Conservation (phyloP, 768 basidiomycete genomes). For the Psilocybe sp. region DNA sequence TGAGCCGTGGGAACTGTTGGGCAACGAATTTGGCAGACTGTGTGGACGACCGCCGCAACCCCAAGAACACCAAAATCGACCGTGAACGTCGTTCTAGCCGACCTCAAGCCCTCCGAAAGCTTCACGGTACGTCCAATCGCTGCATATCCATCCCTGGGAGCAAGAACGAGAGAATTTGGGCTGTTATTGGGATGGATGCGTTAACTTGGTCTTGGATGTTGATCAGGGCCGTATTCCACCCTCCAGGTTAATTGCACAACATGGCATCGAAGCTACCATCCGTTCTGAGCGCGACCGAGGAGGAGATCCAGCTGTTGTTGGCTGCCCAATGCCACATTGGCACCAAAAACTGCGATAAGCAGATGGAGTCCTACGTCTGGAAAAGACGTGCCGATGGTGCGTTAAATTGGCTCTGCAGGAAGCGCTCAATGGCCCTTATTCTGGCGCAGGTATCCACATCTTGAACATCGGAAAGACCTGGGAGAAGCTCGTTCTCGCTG, state of each 20-base stretch:
- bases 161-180: conserved; percentile 30
- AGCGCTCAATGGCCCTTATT: conserved; percentile 9
- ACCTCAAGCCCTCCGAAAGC: conserved; percentile 34
- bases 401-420: conserved; percentile 23
- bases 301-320: conserved; percentile 94
- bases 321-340: conserved; percentile 97
- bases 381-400: conserved; percentile 93
- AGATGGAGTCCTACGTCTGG: conserved; percentile 98
- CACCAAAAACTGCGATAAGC: conserved; percentile 99
- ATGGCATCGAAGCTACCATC: conserved; percentile 92
- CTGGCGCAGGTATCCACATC: conserved; percentile 80
- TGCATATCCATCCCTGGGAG: conserved; percentile 14
- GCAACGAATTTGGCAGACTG: conserved; percentile 28
- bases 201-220: conserved; percentile 32
- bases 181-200: conserved; percentile 42
- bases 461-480: conserved; percentile 99
- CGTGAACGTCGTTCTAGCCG: conserved; percentile 46
- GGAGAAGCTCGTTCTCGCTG: conserved; percentile 98
- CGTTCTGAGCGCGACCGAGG: conserved; percentile 90
- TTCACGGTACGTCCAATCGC: conserved; percentile 40
- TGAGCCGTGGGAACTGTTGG: conserved; percentile 32
- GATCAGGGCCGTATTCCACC: conserved; percentile 17
- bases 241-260: conserved; percentile 33
- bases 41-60: conserved; percentile 28
- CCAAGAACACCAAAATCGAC: conserved; percentile 35